These are phyloP conservation scores for Scheffersomyces stipitis DNA, from an alignment of 805 yeast species.

Conservation along the genomic window DNA sequence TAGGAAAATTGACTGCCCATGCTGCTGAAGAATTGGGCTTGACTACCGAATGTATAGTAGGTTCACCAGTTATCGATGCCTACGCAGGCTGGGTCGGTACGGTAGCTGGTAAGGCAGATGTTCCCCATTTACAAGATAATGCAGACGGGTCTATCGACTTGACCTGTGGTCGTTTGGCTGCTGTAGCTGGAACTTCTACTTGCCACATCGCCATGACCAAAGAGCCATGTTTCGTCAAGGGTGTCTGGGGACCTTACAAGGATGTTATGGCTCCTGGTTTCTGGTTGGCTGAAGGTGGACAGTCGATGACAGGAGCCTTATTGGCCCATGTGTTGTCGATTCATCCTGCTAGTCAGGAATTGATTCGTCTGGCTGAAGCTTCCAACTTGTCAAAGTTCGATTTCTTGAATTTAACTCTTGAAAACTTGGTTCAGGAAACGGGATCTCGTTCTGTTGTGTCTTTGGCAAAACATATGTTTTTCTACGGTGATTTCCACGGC, in stretches of 20 bases:
- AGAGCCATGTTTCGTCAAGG: constrained; percentile 85
- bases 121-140: constrained; percentile 50
- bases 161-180: constrained; percentile 86
- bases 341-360: constrained; percentile 83
- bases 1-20: constrained; percentile 64
- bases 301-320: constrained; percentile 93
- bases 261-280: constrained; percentile 86
- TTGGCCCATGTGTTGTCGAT: constrained; percentile 83
- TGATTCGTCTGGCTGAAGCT: constrained; percentile 64
- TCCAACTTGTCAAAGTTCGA: constrained; percentile 78
- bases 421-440: constrained; percentile 55
- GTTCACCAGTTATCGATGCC: constrained; percentile 96
- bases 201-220: constrained; percentile 89
- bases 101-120: constrained; percentile 78
- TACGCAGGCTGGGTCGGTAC: constrained; percentile 99
- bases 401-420: constrained; percentile 73
- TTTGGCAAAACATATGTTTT: constrained; percentile 80
- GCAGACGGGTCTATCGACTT: constrained; percentile 48
- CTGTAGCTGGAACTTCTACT: constrained; percentile 98
- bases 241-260: constrained; percentile 98
- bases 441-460: constrained; percentile 72
- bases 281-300: constrained; percentile 99
- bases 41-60: constrained; percentile 77
- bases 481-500: constrained; percentile 96
- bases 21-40: constrained; percentile 86